phyloP scores from a whole-genome alignment of 192 early-diverging fungal species.

The Phlyctochytrium arcticum region DNA sequence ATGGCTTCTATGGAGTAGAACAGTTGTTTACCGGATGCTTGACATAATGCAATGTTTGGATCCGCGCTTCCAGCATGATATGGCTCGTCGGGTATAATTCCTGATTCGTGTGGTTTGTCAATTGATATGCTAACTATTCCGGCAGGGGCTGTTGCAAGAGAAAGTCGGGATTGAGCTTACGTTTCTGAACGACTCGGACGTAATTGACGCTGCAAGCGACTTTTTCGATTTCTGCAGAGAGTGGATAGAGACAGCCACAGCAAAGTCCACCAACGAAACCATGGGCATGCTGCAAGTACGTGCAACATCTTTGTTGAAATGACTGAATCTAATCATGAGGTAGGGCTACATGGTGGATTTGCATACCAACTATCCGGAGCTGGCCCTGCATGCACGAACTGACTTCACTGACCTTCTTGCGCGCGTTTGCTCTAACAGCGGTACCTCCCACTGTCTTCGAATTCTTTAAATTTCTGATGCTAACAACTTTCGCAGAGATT shows the following conservation, averaged over 20 bases:
- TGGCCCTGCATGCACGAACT: conserved; percentile 27
- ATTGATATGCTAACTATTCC: not conserved
- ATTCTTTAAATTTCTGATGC: no score
- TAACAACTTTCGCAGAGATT: conserved; percentile 32
- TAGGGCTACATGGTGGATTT: conserved; percentile 45
- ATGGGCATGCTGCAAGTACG: conserved; percentile 41
- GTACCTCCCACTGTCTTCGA: no score
- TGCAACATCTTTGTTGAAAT: not conserved
- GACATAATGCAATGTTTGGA: conserved; percentile 62
- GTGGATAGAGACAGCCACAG: conserved; percentile 34
- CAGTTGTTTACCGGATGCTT: conserved; percentile 63
- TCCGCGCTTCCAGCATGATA: conserved; percentile 52
- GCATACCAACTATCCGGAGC: conserved; percentile 44
- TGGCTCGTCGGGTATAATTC: not conserved
- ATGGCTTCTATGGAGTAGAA: conserved; percentile 73
- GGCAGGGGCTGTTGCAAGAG: conserved; percentile 14
- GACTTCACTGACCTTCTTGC: conserved; percentile 35
- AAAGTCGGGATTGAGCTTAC: conserved; percentile 27
- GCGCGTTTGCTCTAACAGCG: conserved; percentile 36
- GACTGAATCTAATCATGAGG: not conserved
- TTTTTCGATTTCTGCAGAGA: conserved; percentile 27
- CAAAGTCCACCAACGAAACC: conserved; percentile 39
- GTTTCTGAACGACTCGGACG: conserved; percentile 39
- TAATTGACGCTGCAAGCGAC: conserved; percentile 23
- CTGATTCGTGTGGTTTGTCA: not conserved